Evolutionary conservation across 805 yeast species (phyloP).

Genomic region (Suhomyces canberraensis): DNA sequence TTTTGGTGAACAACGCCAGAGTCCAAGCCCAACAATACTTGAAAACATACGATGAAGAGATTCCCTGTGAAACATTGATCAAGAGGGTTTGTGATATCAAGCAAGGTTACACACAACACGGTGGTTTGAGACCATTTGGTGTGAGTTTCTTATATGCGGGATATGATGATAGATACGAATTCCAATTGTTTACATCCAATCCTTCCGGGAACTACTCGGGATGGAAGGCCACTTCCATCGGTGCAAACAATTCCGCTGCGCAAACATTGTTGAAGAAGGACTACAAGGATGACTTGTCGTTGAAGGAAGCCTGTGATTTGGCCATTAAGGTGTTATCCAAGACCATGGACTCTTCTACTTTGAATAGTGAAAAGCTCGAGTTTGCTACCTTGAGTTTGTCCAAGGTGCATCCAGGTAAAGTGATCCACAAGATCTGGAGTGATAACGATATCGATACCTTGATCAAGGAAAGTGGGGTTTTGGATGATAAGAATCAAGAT

Average conservation of each 20-base stretch:
- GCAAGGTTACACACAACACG: conserved; percentile 98
- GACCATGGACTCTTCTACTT: conserved; percentile 85
- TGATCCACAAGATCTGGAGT: conserved; percentile 71
- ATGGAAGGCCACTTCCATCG: conserved; percentile 97
- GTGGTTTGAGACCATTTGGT: conserved; percentile 98
- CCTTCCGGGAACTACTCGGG: conserved; percentile 98
- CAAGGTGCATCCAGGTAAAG: conserved; percentile 45
- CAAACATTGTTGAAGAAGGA: conserved; percentile 95
- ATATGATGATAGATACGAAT: conserved; percentile 82
- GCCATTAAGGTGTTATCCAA: conserved; percentile 90
- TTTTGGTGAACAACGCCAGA: conserved; percentile 84
- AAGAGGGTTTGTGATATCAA: conserved; percentile 87
- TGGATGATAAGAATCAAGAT: conserved; percentile 35
- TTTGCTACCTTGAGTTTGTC: conserved; percentile 71
- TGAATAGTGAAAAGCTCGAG: conserved; percentile 88
- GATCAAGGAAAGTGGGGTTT: conserved; percentile 69
- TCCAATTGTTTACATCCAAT: conserved; percentile 90
- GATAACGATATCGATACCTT: conserved; percentile 74
- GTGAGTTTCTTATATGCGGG: conserved; percentile 97
- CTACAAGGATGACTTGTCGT: conserved; percentile 73
- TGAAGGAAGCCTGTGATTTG: conserved; percentile 77
- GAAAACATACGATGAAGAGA: conserved; percentile 83
- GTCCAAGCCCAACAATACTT: conserved; percentile 79
- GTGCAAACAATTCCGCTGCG: conserved; percentile 94
- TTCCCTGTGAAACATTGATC: conserved; percentile 90